phyloP scores from a whole-genome alignment of 768 basidiomycete genomes.

The Coprinellus micaceus region DNA sequence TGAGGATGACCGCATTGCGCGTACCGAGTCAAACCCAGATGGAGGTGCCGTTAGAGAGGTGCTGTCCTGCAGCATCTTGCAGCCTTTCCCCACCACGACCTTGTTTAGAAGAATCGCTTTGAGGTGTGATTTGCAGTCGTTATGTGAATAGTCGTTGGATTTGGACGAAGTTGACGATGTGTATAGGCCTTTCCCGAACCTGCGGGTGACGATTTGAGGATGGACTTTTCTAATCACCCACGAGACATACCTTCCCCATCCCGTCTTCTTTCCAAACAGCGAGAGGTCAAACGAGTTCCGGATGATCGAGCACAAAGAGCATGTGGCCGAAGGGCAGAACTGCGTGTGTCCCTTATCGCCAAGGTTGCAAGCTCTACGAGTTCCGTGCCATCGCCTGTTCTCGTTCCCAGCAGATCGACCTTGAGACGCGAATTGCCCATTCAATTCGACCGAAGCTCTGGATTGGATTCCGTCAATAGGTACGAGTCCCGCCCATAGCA shows the following conservation, averaged over 20 bases:
- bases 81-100: constrained; percentile 67
- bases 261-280: constrained; percentile 65
- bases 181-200: constrained; percentile 70
- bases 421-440: constrained; percentile 51
- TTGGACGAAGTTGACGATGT: constrained; percentile 80
- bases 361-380: constrained; percentile 58
- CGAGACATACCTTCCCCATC: constrained; percentile 58
- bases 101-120: constrained; percentile 74
- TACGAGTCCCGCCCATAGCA: too few species aligned
- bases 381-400: constrained; percentile 75
- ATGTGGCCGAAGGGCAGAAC: constrained; percentile 53
- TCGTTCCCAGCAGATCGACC: constrained; percentile 65
- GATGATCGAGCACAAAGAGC: constrained; percentile 63
- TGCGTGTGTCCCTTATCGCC: constrained; percentile 58
- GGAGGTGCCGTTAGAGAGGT: constrained; percentile 55
- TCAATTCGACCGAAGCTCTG: constrained; percentile 50
- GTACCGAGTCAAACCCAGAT: constrained; percentile 63
- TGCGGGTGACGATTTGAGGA: constrained; percentile 19
- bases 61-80: constrained; percentile 60
- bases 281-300: constrained; percentile 61
- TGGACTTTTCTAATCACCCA: background rate
- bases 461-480: background rate
- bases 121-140: constrained; percentile 48
- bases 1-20: constrained; percentile 23
- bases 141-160: constrained; percentile 70